These are phyloP conservation scores for Rhinocladiella mackenziei DNA, from an alignment of 2,329 filamentous ascomycete genomes.

Conservation along the genomic window DNA sequence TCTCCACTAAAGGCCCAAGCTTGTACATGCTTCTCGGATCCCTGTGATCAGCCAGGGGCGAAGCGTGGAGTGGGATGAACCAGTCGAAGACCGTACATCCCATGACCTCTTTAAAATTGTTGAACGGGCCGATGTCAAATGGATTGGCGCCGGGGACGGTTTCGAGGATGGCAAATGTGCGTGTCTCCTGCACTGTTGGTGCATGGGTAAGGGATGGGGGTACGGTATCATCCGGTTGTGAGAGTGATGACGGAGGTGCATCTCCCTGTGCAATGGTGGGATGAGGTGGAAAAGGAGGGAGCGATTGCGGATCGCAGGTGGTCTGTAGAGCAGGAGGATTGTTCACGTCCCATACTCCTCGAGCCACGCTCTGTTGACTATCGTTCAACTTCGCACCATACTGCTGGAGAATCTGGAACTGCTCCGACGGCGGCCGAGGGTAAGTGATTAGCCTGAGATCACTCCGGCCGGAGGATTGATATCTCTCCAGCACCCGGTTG, in stretches of 20 bases:
- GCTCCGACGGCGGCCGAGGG: conserved; percentile 34
- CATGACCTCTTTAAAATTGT: conserved; percentile 78
- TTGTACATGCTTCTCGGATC: conserved; percentile 63
- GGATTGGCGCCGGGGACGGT: conserved; percentile 74
- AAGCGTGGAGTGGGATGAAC: conserved; percentile 70
- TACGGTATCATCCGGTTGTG: background rate
- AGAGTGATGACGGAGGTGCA: background rate
- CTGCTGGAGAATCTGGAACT: conserved; percentile 25
- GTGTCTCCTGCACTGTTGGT: conserved; percentile 42
- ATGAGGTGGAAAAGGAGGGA: background rate
- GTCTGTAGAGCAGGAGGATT: conserved; percentile 1
- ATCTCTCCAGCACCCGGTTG: conserved; percentile 34
- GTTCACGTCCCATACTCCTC: background rate
- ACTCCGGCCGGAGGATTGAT: conserved; percentile 34
- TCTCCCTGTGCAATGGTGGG: background rate
- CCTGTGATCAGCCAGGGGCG: conserved; percentile 69
- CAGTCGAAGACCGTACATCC: conserved; percentile 68
- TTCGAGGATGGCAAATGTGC: conserved; percentile 74
- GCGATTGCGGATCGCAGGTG: conserved; percentile 19
- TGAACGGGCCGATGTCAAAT: conserved; percentile 68
- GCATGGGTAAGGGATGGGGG: background rate
- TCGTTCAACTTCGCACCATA: conserved; percentile 16
- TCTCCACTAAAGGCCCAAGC: conserved; percentile 59
- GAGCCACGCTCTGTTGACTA: conserved; percentile 10
- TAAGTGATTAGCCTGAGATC: conserved; percentile 40